Evolutionary conservation across 2,329 filamentous ascomycete species (phyloP), one percentile per base, ranked within the genome.

Genomic region (Iodosphaeria phyllophila): DNA sequence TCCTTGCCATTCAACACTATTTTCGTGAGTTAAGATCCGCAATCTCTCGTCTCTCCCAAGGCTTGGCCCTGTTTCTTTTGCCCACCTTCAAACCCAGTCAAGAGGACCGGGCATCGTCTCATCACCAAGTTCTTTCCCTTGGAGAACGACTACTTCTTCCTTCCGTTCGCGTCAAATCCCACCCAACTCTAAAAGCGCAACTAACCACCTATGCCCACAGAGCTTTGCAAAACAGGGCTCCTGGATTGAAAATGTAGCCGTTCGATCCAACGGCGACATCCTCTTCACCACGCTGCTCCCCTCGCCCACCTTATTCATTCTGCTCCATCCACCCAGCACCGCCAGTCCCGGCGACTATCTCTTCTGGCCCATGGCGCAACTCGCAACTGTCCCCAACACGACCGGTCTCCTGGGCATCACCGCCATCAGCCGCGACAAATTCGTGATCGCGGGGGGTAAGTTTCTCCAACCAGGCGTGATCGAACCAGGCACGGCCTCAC

Each of bases 231-330:
- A 32, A 10, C 22, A 24, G 3, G 20, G 19, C 6, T 32, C 32
- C 4, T 39, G 33, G 20, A 25, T 43, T 14, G 44, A 48, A 30
- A 47, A 46, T 29, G 32, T 47, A 13, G 42, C 34, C 11, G 30
- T 40, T 13, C 41, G 44, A 16, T 13, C 25, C 17, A 39, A 40
- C 21, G 42, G 42, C 17, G 35, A 37, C 19, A 30, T 44, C 16
- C 30, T 47, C 8, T 26, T 43, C 15, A 47, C 44, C 2, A 32
- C 41, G 13, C 29, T 44, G 25, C 17, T 29, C 6, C 39, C 40
- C 15, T 20, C 33, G 11, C 24, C 40, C 13, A 35, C 36, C 16
- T 20, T 43, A 17, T 35, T 35, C 22, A 37, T 31, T 6, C 23
- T 41, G 12, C 33, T 41, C 16, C 28, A 39, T 21, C 38, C 38